Base-by-base conservation (phyloP, 768 basidiomycete genomes). In the Amylocystis lapponica region DNA sequence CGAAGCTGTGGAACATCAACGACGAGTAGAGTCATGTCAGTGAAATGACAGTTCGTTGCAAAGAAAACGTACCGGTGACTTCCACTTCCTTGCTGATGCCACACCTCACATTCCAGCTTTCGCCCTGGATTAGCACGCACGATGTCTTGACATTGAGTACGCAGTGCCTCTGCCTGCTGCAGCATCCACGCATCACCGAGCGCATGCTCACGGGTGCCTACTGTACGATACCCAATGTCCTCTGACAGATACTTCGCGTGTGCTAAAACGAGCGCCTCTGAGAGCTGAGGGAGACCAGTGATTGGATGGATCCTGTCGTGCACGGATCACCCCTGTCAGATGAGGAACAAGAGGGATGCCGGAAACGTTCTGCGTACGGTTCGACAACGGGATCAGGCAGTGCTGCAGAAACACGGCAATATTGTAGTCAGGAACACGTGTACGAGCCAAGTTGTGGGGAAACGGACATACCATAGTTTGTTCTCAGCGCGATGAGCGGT, bases 191-290 rank as follows among this genome's bases (percentile, higher is more conserved):
- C 66, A 53, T 96, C 93, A 3, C 86, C 91, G 21, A 79, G 60
- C 0, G 87, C 85, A 65, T 95, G 91, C 60, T 97, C 92, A 25
- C 72, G 71, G 0, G 93, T 92, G 1, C 95, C 95, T 9, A 95
- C 88, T 0, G 88, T 96, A 36, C 95, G 74, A 64, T 81, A 97
- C 2, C 93, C 94, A 35, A 93, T 90, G 5, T 78, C 81, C 57
- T 93, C 91, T 1, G 91, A 89, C 6, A 91, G 75, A 46, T 81
- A 62, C 50, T 74, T 78, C 3, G 81, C 76, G 35, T 79, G 66
- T 5, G 67, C 70, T 3, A 88, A 74, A 39, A 90, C 83, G 12
- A 74, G 75, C 0, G 74, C 57, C 60, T 89, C 86, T 0, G 86
- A 86, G 20, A 87, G 75, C 54, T 85, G 83, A 4, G 86, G 82